A percentile compares a stretch with the other conserved stretches of the same genome.
phyloP scores from a whole-genome alignment of 208 protist genomes.

The Crithidia sp. region DNA sequence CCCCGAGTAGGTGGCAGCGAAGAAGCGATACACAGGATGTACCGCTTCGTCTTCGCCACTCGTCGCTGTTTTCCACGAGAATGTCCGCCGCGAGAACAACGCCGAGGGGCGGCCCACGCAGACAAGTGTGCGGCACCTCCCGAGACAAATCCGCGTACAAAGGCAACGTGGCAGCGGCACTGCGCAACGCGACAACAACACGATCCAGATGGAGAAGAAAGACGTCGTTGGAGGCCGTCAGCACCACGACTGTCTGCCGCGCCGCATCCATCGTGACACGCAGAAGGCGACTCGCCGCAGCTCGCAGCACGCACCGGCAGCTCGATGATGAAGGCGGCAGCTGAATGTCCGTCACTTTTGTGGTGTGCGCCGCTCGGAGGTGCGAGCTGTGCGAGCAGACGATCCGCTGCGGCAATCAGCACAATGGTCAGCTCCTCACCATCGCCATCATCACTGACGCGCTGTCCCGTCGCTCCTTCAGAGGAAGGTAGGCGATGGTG shows the following conservation, averaged over 20 bases:
- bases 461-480: too few relatives aligned
- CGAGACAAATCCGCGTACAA: not conserved
- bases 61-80: not conserved
- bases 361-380: not conserved
- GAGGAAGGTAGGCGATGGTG: too few relatives aligned
- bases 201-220: not conserved
- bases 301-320: conserved; percentile 11
- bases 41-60: not conserved
- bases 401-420: conserved; percentile 29
- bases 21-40: conserved; percentile 25
- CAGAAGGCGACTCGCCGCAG: conserved; percentile 25
- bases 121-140: not conserved
- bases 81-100: conserved; percentile 57
- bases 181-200: not conserved
- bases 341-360: too few relatives aligned
- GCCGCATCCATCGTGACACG: conserved; percentile 19
- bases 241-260: conserved; percentile 8
- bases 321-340: not conserved
- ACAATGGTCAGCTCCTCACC: not conserved
- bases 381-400: conserved; percentile 9
- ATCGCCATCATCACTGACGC: too few relatives aligned
- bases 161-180: not conserved
- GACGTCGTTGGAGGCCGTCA: conserved; percentile 27
- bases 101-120: conserved; percentile 37
- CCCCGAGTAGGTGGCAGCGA: conserved; percentile 66